Evolutionary conservation across 352 stramenopile genomes (phyloP).

Genomic region (Phytophthora crassamura): DNA sequence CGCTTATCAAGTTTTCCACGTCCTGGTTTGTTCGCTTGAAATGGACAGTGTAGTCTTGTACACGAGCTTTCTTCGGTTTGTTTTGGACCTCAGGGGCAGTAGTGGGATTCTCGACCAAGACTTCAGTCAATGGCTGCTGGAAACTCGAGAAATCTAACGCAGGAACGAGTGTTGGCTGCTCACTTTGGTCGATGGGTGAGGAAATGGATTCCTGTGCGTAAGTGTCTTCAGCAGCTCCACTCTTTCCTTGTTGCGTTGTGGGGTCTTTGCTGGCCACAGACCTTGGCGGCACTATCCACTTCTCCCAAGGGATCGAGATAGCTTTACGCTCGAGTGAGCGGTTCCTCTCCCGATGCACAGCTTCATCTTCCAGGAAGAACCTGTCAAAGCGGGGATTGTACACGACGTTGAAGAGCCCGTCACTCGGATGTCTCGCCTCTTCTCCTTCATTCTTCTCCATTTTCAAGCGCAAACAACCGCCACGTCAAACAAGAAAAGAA

Average conservation of each 20-base stretch:
- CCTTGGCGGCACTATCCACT: slow-evolving; percentile 46
- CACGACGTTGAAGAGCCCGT: slow-evolving; percentile 45
- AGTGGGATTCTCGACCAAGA: not conserved
- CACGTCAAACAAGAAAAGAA: slow-evolving; percentile 10
- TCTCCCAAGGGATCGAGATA: slow-evolving; percentile 41
- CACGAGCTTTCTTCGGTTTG: slow-evolving; percentile 38
- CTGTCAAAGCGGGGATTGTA: slow-evolving; percentile 54
- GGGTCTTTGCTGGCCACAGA: slow-evolving; percentile 6
- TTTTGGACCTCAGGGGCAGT: not conserved
- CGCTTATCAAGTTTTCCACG: slow-evolving; percentile 5
- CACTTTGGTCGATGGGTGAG: too few relatives aligned
- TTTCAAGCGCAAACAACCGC: not conserved
- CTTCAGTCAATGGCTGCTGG: slow-evolving; percentile 8
- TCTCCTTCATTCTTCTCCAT: slow-evolving; percentile 18
- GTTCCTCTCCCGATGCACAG: slow-evolving; percentile 3
- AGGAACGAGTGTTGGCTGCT: not conserved
- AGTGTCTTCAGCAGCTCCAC: not conserved
- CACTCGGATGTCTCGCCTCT: not conserved
- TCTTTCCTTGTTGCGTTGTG: too few relatives aligned
- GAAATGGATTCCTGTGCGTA: too few relatives aligned
- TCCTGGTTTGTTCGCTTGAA: slow-evolving; percentile 34
- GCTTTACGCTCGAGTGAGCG: not conserved
- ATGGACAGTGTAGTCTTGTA: slow-evolving; percentile 42
- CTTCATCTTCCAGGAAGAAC: slow-evolving; percentile 55
- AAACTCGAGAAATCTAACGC: slow-evolving; percentile 24